Percentiles rank a stretch among this genome's conserved stretches.
phyloP scores from a whole-genome alignment of 805 yeast species.

The Cyberlindnera sargentensis region DNA sequence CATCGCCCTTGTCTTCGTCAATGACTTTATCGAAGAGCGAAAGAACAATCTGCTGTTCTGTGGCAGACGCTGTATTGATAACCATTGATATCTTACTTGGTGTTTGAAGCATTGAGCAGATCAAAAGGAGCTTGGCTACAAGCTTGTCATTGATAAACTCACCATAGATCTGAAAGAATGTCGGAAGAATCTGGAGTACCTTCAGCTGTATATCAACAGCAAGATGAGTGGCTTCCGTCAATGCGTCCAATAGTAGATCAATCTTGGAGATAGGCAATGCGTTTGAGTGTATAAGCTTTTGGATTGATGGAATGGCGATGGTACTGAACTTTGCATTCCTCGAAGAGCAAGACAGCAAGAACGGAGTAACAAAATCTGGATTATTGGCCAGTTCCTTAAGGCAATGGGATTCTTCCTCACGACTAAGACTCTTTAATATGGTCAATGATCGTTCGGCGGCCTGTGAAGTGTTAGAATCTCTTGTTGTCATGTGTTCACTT shows the following conservation, averaged over 20 bases:
- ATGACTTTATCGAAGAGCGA: constrained; percentile 65
- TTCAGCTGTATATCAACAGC: constrained; percentile 82
- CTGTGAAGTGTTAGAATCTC: constrained; percentile 3
- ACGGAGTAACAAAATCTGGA: constrained; percentile 58
- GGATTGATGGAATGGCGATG: constrained; percentile 65
- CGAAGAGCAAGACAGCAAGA: constrained; percentile 63
- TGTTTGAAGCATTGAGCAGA: constrained; percentile 68
- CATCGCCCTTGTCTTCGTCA: constrained; percentile 29
- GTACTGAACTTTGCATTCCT: constrained; percentile 69
- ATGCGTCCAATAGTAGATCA: constrained; percentile 53
- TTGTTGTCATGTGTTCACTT: background rate
- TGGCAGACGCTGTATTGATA: constrained; percentile 86
- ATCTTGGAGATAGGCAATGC: constrained; percentile 49
- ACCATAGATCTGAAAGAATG: constrained; percentile 60
- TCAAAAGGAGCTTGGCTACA: constrained; percentile 50
- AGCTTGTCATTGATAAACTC: constrained; percentile 45
- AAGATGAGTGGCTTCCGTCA: constrained; percentile 65
- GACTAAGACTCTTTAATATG: constrained; percentile 27
- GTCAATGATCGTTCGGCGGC: constrained; percentile 45
- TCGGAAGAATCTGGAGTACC: constrained; percentile 76
- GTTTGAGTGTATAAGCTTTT: constrained; percentile 46
- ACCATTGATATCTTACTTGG: constrained; percentile 71
- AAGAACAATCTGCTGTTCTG: constrained; percentile 78
- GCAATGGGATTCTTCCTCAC: constrained; percentile 24
- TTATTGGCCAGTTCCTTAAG: constrained; percentile 34